Percentiles rank a stretch among this genome's conserved stretches.
Evolutionary conservation across 164 flowering plant genomes (phyloP).

Genomic region (Sedum album): DNA sequence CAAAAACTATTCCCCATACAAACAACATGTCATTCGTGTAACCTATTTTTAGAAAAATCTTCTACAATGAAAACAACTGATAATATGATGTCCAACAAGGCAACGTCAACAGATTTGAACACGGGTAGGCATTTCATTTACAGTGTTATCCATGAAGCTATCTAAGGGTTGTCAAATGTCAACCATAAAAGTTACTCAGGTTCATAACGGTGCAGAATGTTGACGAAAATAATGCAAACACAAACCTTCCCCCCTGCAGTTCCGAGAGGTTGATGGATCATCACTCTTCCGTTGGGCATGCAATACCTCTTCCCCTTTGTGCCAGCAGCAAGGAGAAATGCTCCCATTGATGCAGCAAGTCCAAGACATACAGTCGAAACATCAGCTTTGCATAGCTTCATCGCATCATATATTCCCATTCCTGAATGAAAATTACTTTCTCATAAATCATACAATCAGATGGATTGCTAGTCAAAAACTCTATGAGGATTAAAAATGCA

Average conservation of each 20-base stretch:
- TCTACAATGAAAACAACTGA: not conserved
- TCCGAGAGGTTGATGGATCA: conserved; percentile 29
- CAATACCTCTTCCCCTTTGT: no score
- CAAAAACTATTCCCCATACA: not conserved
- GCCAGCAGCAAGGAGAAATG: no score
- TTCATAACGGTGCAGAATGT: no score
- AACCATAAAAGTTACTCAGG: not conserved
- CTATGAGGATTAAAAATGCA: no score
- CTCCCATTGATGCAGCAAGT: no score
- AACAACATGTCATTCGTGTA: not conserved
- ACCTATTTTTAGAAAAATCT: not conserved
- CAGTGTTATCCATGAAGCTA: not conserved
- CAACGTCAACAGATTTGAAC: not conserved
- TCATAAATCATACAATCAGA: no score
- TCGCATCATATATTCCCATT: no score
- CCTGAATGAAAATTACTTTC: no score
- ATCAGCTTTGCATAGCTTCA: no score
- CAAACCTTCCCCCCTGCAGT: conserved; percentile 72
- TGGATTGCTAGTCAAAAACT: no score
- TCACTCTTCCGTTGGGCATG: no score
- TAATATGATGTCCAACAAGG: not conserved
- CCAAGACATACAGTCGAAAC: no score
- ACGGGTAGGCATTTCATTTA: not conserved
- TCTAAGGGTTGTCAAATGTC: not conserved
- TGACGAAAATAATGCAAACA: conserved; percentile 4